These are phyloP conservation scores for Ampelocalamus luodianensis DNA, from an alignment of 176 grass and related monocot species.

Conservation along the genomic window DNA sequence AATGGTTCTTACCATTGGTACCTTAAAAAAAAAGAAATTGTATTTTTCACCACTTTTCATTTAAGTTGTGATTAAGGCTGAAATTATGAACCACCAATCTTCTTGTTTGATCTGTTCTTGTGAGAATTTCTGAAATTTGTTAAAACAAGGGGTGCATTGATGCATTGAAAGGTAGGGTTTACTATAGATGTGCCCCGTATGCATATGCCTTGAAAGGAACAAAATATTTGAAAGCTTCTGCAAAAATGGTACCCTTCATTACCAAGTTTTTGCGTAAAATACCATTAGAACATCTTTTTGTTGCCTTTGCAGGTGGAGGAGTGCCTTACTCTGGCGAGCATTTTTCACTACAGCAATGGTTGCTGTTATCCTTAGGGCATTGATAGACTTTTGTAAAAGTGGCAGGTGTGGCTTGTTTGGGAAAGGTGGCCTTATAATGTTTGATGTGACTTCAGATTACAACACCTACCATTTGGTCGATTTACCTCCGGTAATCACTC, in stretches of 20 bases:
- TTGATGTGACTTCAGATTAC: constrained; percentile 79
- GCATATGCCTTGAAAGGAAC: not conserved
- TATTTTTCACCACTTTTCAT: not conserved
- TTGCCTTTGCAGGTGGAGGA: constrained; percentile 84
- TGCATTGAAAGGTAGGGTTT: not conserved
- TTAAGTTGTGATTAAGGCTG: not conserved
- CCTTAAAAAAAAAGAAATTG: not conserved
- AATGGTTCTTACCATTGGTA: constrained; percentile 2
- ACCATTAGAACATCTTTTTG: constrained; percentile 12
- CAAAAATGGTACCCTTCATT: not conserved
- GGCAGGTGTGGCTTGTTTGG: constrained; percentile 93
- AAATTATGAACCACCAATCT: not conserved
- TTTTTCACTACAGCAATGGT: constrained; percentile 96
- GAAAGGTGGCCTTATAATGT: constrained; percentile 98
- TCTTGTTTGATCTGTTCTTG: not conserved
- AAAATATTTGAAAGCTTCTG: not conserved
- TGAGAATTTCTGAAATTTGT: not conserved
- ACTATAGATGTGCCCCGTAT: not conserved
- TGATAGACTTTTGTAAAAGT: constrained; percentile 84
- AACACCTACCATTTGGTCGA: constrained; percentile 68
- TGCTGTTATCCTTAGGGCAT: constrained; percentile 75
- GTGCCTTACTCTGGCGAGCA: constrained; percentile 87
- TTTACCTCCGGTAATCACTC: constrained; percentile 68
- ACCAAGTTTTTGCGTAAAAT: not conserved
- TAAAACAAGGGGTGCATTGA: not conserved